Evolutionary conservation across 2,329 filamentous ascomycete species (phyloP), one percentile per base, ranked within the genome.

Genomic region (Exophiala sp.): DNA sequence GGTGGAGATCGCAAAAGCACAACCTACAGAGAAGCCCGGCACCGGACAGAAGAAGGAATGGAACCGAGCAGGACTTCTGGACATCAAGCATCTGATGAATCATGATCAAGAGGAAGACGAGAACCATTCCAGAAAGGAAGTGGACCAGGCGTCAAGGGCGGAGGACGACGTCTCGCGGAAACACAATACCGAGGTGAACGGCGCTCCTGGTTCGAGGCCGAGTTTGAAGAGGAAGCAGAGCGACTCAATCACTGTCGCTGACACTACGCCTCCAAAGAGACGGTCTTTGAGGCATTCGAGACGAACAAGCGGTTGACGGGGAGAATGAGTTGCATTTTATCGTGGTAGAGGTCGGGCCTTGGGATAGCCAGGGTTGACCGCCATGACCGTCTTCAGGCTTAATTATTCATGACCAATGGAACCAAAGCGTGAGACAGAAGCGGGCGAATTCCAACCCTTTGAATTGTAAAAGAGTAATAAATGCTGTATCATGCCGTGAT

Each of bases 221-320:
- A 46, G 39, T 35, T 30, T 53, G 41, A 45, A 34, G 22, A 40
- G 19, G 21, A 43, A 54, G 38, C 51, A 43, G 11, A 52, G 48
- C 35, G 54, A 57, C 11, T 54, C 54, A 3, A 45, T 50, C 9
- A 42, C 53, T 22, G 48, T 54, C 14, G 27, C 49, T 38, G 48
- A 52, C 34, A 42, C 35, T 4, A 46, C 45, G 23, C 45, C 54
- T 14, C 51, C 48, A 18, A 50, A 32, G n/a, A 44, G 54, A 43
- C 47, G 54, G 24, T 57, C 54, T 24, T 7, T 50, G 27, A 44
- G 54, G 14, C 45, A 30, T 34, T n/a, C 41, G 18, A 35, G 54
- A 27, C 29, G 50, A 50, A 23, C 46, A 2, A 56, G 53, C 40
- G 46, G 32, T 13, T 56, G 39, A 41, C 11, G 23, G 30, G 14